These are phyloP conservation scores for Pleodorina starrii DNA, from an alignment of 139 green algal species.

Conservation along the genomic window DNA sequence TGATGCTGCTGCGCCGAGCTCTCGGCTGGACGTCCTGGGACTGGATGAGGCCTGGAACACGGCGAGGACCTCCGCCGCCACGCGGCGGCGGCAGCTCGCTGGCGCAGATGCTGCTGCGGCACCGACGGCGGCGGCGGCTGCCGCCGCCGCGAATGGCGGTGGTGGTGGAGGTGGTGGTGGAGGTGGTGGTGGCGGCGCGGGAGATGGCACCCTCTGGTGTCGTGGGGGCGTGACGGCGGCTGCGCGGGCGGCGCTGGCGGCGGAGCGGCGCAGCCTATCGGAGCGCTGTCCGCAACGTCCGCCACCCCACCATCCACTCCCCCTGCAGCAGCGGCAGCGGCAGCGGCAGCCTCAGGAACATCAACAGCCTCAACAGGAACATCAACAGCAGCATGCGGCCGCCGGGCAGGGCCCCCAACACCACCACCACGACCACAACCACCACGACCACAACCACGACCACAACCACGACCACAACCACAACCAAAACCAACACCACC, in stretches of 20 bases:
- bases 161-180: not conserved
- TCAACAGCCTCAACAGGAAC: no score
- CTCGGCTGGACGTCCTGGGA: no score
- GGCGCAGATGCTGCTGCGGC: no score
- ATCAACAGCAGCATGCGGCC: no score
- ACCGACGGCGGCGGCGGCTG: not conserved
- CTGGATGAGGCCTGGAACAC: not conserved
- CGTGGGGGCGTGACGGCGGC: not conserved
- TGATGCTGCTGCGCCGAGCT: no score
- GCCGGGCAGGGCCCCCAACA: no score
- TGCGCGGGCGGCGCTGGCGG: not conserved
- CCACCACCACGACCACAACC: not conserved
- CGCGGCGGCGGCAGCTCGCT: not conserved
- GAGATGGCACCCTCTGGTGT: not conserved
- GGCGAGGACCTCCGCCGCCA: not conserved
- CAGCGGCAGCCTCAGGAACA: conserved; percentile 6
- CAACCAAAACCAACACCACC: not conserved
- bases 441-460: not conserved
- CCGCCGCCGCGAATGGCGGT: no score
- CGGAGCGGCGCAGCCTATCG: not conserved
- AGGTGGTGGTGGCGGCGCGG: not conserved
- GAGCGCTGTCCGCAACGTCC: not conserved
- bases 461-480: not conserved
- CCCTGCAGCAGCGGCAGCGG: not conserved
- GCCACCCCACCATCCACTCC: not conserved